A percentile compares a stretch with the other conserved stretches of the same genome.
Evolutionary conservation across 495 filamentous ascomycete genomes (phyloP).

Genomic region (Xylaria palmicola): DNA sequence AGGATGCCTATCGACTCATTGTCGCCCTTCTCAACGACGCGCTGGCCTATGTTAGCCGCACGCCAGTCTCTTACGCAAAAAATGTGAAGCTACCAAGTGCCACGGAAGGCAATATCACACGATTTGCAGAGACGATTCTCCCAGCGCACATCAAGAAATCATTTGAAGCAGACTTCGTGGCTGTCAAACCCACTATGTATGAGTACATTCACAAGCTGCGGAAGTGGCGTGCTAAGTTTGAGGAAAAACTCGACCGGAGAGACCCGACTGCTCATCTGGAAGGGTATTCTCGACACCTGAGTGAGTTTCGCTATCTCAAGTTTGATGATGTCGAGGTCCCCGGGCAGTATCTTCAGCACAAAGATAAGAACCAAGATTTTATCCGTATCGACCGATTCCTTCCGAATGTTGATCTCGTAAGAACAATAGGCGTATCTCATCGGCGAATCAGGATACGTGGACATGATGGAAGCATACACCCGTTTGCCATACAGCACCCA

Average conservation of each 20-base stretch:
- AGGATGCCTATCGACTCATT: slow-evolving; percentile 97
- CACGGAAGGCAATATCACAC: slow-evolving; percentile 92
- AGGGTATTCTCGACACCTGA: slow-evolving; percentile 79
- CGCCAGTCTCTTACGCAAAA: slow-evolving; percentile 79
- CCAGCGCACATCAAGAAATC: slow-evolving; percentile 88
- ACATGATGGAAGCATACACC: slow-evolving; percentile 93
- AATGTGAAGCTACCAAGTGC: slow-evolving; percentile 86
- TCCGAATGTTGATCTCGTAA: slow-evolving; percentile 87
- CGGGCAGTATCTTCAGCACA: slow-evolving; percentile 93
- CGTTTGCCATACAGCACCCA: slow-evolving; percentile 94
- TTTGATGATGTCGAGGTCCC: slow-evolving; percentile 98
- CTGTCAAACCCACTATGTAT: slow-evolving; percentile 89
- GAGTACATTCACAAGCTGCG: slow-evolving; percentile 97
- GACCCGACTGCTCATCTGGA: slow-evolving; percentile 68
- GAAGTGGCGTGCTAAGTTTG: slow-evolving; percentile 95
- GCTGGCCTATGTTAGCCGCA: slow-evolving; percentile 80
- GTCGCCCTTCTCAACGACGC: slow-evolving; percentile 95
- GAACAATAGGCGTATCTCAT: slow-evolving; percentile 84
- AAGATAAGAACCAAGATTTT: slow-evolving; percentile 98
- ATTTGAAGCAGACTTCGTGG: slow-evolving; percentile 94
- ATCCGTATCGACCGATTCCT: slow-evolving; percentile 95
- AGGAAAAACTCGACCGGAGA: slow-evolving; percentile 94
- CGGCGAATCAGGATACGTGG: slow-evolving; percentile 92
- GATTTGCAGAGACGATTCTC: slow-evolving; percentile 94
- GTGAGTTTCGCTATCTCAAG: slow-evolving; percentile 94